These are phyloP conservation scores for Suillus sp. DNA, from an alignment of 768 basidiomycete genomes.

Conservation along the genomic window DNA sequence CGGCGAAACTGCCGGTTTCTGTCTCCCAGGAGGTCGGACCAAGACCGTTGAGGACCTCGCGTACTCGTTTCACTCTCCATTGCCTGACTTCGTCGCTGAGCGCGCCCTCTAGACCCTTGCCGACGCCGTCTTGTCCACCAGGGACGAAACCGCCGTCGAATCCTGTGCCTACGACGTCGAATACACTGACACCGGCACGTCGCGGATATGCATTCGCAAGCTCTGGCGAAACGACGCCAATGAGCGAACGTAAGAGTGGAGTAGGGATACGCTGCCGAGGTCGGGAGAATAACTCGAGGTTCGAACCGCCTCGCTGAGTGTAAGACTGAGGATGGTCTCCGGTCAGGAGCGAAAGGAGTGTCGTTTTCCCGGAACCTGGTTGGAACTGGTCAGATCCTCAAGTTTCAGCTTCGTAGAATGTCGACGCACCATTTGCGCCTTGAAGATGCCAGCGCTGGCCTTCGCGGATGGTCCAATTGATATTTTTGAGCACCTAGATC, in stretches of 20 bases:
- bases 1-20: background rate
- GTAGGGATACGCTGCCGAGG: slow-evolving; percentile 72
- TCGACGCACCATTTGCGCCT: slow-evolving; percentile 77
- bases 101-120: slow-evolving; percentile 43
- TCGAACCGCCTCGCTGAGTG: slow-evolving; percentile 53
- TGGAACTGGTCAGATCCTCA: background rate
- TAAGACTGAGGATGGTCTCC: slow-evolving; percentile 97
- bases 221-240: slow-evolving; percentile 88
- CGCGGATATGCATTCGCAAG: slow-evolving; percentile 89
- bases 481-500: slow-evolving; percentile 66
- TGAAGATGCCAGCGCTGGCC: slow-evolving; percentile 91
- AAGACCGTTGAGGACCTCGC: slow-evolving; percentile 64
- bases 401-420: background rate
- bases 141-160: slow-evolving; percentile 85
- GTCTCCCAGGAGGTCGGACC: slow-evolving; percentile 57
- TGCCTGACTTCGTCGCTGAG: slow-evolving; percentile 36
- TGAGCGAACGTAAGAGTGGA: slow-evolving; percentile 58
- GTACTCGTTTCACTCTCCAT: slow-evolving; percentile 46
- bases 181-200: slow-evolving; percentile 63
- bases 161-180: slow-evolving; percentile 84
- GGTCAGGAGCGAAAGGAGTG: slow-evolving; percentile 84
- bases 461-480: slow-evolving; percentile 80
- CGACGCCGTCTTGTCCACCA: slow-evolving; percentile 44
- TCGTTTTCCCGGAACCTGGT: slow-evolving; percentile 92
- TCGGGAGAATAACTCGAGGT: slow-evolving; percentile 58